These are phyloP conservation scores for Aspergillus panamensis DNA, from an alignment of 495 filamentous ascomycete genomes.

Conservation along the genomic window DNA sequence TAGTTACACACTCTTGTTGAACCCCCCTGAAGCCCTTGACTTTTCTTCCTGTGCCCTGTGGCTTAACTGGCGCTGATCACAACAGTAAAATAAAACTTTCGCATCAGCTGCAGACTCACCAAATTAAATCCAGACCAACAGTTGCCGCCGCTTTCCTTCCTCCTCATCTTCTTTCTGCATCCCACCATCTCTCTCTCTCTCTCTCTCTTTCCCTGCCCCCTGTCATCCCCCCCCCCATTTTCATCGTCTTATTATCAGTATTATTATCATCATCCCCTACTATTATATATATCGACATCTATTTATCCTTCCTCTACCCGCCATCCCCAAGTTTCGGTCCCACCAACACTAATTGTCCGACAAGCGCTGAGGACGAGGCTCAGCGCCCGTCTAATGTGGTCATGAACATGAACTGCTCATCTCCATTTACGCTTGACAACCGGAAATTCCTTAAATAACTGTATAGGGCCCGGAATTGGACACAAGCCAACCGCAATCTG, in stretches of 20 bases:
- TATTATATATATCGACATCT: background rate
- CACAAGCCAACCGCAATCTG: background rate
- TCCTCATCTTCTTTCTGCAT: constrained; percentile 7
- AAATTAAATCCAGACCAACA: background rate
- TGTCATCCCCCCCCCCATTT: background rate
- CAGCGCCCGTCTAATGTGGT: constrained; percentile 35
- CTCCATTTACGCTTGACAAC: constrained; percentile 17
- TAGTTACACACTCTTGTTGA: background rate
- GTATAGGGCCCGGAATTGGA: background rate
- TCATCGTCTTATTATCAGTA: background rate
- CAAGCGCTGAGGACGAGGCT: constrained; percentile 42
- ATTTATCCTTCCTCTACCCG: background rate
- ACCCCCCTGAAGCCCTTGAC: background rate
- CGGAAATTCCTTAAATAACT: constrained; percentile 19
- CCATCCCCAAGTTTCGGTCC: background rate
- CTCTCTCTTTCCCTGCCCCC: background rate
- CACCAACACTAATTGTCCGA: background rate
- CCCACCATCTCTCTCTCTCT: background rate
- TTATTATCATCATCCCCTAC: background rate
- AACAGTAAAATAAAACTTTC: background rate
- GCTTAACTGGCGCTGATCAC: constrained; percentile 16
- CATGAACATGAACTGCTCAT: constrained; percentile 36
- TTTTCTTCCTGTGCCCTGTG: background rate
- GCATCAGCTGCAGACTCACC: constrained; percentile 35
- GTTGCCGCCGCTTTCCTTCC: constrained; percentile 16